A percentile compares a stretch with the other conserved stretches of the same genome.
Conservation (phyloP, 371 early-diverging fungal species). For the Blakeslea trispora region DNA sequence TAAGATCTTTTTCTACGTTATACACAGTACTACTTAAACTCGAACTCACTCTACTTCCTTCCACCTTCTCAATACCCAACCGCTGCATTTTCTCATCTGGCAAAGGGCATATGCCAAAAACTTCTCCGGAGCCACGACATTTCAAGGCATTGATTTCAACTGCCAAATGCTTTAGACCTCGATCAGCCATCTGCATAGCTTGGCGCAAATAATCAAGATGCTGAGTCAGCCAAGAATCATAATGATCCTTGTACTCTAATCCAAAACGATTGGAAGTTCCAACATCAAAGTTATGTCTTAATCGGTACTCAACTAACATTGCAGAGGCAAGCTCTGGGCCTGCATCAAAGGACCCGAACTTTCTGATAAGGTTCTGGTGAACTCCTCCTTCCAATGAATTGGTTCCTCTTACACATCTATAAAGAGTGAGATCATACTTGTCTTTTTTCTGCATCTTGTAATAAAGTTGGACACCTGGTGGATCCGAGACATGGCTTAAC, state of each 20-base stretch:
- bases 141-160: background rate
- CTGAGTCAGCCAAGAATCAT: background rate
- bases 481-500: background rate
- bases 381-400: constrained; percentile 7
- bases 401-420: constrained; percentile 7
- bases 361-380: constrained; percentile 5
- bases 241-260: background rate
- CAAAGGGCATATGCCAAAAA: constrained; percentile 1
- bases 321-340: background rate
- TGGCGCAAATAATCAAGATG: background rate
- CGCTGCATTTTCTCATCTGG: background rate
- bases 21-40: too few relatives aligned
- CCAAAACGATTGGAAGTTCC: background rate
- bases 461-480: background rate
- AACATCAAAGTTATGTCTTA: constrained; percentile 1
- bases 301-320: constrained; percentile 1
- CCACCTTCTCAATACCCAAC: background rate
- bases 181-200: background rate
- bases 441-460: background rate
- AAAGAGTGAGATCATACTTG: background rate
- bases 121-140: background rate
- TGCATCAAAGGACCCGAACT: constrained; percentile 7
- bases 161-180: background rate
- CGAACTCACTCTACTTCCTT: background rate
- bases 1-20: background rate